Percentiles rank a stretch among this genome's conserved stretches.
These are phyloP conservation scores for Trichoderma aggressivum DNA, from an alignment of 2,329 filamentous ascomycete genomes.

Conservation along the genomic window DNA sequence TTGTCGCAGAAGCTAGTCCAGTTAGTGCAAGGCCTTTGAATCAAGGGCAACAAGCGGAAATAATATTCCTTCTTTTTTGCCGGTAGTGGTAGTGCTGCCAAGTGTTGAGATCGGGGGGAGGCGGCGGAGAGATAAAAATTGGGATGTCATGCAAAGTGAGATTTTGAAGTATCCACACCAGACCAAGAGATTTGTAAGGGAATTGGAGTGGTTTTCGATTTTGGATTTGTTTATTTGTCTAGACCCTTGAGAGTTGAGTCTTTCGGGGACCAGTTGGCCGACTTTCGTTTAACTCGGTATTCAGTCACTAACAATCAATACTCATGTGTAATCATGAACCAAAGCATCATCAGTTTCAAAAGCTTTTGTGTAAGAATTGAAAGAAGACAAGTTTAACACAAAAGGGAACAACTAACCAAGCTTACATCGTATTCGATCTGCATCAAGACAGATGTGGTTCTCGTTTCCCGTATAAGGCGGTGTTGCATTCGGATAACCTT, in stretches of 20 bases:
- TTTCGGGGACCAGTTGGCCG: not conserved
- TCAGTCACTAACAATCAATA: not conserved
- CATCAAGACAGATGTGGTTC: not conserved
- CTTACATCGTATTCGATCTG: not conserved
- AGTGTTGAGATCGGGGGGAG: not conserved
- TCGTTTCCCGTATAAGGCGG: not conserved
- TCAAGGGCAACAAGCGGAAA: not conserved
- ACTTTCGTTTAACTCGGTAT: not conserved
- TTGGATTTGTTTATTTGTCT: not conserved
- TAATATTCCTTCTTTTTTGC: not conserved
- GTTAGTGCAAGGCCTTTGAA: conserved; percentile 10
- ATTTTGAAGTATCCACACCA: conserved; percentile 8
- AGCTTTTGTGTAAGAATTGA: not conserved
- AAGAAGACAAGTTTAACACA: not conserved
- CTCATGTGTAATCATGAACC: not conserved
- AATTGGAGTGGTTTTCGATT: not conserved
- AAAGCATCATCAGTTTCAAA: not conserved
- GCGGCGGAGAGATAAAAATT: conserved; percentile 1
- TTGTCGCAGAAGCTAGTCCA: conserved; percentile 22
- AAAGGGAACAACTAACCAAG: not conserved
- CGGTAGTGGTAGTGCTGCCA: not conserved
- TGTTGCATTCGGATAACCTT: not conserved
- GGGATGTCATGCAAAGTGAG: not conserved
- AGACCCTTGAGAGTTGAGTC: not conserved
- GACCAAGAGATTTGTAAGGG: not conserved